These are phyloP conservation scores for Ailanthus altissimus DNA, from an alignment of 345 rosid genomes.

Conservation along the genomic window DNA sequence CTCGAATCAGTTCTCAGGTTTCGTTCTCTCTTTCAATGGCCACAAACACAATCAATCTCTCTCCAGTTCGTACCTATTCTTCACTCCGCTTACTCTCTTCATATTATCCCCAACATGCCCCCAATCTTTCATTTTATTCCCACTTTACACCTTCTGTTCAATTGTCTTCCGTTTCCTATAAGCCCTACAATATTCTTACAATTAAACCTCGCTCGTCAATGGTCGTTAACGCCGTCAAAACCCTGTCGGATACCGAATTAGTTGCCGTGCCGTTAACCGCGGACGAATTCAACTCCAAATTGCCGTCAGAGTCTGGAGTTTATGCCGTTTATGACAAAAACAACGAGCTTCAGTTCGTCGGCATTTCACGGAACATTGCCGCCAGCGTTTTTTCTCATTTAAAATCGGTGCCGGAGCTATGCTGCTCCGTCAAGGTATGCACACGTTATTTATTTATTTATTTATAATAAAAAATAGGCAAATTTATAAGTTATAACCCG, in stretches of 20 bases:
- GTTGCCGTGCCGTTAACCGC: constrained; percentile 35
- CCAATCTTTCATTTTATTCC: constrained; percentile 39
- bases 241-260: constrained; percentile 50
- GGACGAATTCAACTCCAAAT: constrained; percentile 36
- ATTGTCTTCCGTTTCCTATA: constrained; percentile 42
- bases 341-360: constrained; percentile 76
- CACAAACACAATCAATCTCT: constrained; percentile 42
- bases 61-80: constrained; percentile 36
- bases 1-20: not conserved
- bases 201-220: constrained; percentile 36
- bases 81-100: constrained; percentile 35
- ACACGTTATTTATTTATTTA: no score
- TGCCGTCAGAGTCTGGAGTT: constrained; percentile 67
- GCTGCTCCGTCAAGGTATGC: constrained; percentile 70
- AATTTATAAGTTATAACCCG: no score
- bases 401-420: constrained; percentile 72
- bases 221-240: constrained; percentile 48
- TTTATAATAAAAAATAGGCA: no score
- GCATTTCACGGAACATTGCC: constrained; percentile 74
- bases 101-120: constrained; percentile 41
- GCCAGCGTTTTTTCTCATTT: constrained; percentile 67
- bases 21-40: constrained; percentile 39
- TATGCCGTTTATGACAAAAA: constrained; percentile 73
- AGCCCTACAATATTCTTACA: constrained; percentile 28
- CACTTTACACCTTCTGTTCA: constrained; percentile 37